A percentile compares a stretch with the other conserved stretches of the same genome.
Evolutionary conservation across 2,329 filamentous ascomycete species (phyloP).

Genomic region (Blumeriella jaapii): DNA sequence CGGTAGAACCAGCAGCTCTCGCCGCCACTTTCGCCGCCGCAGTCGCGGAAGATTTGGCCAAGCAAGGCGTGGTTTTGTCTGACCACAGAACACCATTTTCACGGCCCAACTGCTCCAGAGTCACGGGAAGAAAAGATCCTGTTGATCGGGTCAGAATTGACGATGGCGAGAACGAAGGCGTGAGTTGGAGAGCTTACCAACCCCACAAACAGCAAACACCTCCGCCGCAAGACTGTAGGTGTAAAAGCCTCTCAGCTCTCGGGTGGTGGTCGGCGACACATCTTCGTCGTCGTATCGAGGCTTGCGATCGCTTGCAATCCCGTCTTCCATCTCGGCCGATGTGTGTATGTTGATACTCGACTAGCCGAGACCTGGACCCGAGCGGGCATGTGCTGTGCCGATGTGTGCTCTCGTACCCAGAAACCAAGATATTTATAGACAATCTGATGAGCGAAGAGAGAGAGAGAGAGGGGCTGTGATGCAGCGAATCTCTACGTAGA

Average conservation of each 20-base stretch:
- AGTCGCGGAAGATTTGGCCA: constrained; percentile 29
- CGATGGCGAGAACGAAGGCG: neutral
- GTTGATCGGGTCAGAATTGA: neutral
- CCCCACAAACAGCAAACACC: constrained; percentile 85
- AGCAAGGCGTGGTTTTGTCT: constrained; percentile 66
- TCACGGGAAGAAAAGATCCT: constrained; percentile 91
- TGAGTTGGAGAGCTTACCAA: constrained; percentile 43
- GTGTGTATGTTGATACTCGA: too few species aligned
- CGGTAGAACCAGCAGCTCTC: constrained; percentile 14
- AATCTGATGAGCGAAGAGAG: too few species aligned
- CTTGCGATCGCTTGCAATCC: constrained; percentile 2
- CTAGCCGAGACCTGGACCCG: too few species aligned
- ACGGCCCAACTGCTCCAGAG: constrained; percentile 80
- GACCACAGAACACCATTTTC: constrained; percentile 78
- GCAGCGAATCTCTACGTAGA: too few species aligned
- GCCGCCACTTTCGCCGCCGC: constrained; percentile 5
- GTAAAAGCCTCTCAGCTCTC: constrained; percentile 88
- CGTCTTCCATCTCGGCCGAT: neutral
- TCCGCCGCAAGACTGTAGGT: constrained; percentile 92
- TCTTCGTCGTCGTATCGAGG: constrained; percentile 71
- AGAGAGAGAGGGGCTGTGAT: too few species aligned
- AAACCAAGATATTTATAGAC: too few species aligned
- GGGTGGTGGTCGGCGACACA: constrained; percentile 66
- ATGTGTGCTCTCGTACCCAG: too few species aligned
- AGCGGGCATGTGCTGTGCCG: too few species aligned